Evolutionary conservation across 768 basidiomycete species (phyloP).

Genomic region (Hygrocybe coccinea): DNA sequence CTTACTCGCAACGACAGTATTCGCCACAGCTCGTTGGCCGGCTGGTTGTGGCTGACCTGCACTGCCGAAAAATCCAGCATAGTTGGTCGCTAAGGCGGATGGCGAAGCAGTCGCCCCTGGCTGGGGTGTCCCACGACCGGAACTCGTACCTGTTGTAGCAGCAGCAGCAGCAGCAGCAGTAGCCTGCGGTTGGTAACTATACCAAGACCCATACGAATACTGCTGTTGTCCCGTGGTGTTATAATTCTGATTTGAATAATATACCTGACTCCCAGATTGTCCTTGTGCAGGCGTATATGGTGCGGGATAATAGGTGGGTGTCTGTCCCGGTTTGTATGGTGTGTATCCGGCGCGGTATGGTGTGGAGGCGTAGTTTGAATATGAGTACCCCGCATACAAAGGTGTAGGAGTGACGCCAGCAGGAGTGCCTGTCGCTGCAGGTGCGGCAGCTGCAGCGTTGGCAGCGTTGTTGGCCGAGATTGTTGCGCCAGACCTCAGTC

Average conservation of each 20-base stretch:
- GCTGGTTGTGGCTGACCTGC: conserved; percentile 24
- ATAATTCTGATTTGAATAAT: conserved; percentile 9
- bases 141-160: conserved; percentile 15
- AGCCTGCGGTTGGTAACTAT: conserved; percentile 11
- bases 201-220: conserved; percentile 14
- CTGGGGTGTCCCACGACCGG: conserved; percentile 42
- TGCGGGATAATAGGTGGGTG: conserved; percentile 7
- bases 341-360: conserved; percentile 12
- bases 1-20: conserved; percentile 37
- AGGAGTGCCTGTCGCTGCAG: conserved; percentile 22
- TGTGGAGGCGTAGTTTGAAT: conserved; percentile 2
- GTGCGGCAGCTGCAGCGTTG: conserved; percentile 31
- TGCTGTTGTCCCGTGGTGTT: conserved; percentile 10
- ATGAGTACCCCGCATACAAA: conserved; percentile 8
- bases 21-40: conserved; percentile 47
- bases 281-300: conserved; percentile 5
- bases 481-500: conserved; percentile 41
- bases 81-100: conserved; percentile 23
- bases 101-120: conserved; percentile 21
- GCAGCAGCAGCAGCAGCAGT: neutral
- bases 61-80: conserved; percentile 39
- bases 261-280: conserved; percentile 4
- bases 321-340: conserved; percentile 10
- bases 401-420: conserved; percentile 15
- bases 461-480: conserved; percentile 24